Evolutionary conservation across 306 rosid genomes (phyloP), one percentile per base, ranked within the genome.

Genomic region (Pachyrhizus erosus): DNA sequence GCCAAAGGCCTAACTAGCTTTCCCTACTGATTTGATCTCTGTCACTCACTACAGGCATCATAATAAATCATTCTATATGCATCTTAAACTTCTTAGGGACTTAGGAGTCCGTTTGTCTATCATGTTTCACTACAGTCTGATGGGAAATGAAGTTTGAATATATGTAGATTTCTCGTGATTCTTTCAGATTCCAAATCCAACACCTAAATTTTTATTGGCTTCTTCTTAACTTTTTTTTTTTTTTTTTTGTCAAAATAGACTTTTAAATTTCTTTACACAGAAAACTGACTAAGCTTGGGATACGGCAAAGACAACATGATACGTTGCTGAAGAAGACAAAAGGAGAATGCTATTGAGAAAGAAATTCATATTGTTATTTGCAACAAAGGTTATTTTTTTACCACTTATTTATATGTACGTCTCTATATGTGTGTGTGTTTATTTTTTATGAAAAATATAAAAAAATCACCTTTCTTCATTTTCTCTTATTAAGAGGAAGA

Each of bases 61-160:
- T 66, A 33, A 27, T 27, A 27, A 27, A 27, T 27, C 31, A 27
- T 27, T 27, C 31, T 27, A 27, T 27, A 27, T 27, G 1, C 1
- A 27, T 27, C n/a, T n/a, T 27, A 27, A 27, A 27, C 31, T 27
- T 27, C 31, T 27, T 27, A 37, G 2, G 5, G 31, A 67, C 49
- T 21, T 18, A 18, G 27, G 18, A 68, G 6, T 42, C 12, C 20
- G 2, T 69, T 21, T 42, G 5, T 40, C 57, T 21, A 21, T 40
- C 31, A 67, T 67, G 73, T 67, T 34, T 18, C 10, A 2, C 33
- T 20, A 37, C 29, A 18, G 51, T 68, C 12, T 42, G 74, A 69
- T 40, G 54, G 74, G 74, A 69, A 69, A 69, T 21, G 20, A 8
- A 66, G 37, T 43, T 70, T 46, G 58, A 45, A 45, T 45, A 43